A percentile compares a stretch with the other conserved stretches of the same genome.
Evolutionary conservation across 2,329 filamentous ascomycete species (phyloP).

Genomic region (Cylindrodendrum hubeiense): DNA sequence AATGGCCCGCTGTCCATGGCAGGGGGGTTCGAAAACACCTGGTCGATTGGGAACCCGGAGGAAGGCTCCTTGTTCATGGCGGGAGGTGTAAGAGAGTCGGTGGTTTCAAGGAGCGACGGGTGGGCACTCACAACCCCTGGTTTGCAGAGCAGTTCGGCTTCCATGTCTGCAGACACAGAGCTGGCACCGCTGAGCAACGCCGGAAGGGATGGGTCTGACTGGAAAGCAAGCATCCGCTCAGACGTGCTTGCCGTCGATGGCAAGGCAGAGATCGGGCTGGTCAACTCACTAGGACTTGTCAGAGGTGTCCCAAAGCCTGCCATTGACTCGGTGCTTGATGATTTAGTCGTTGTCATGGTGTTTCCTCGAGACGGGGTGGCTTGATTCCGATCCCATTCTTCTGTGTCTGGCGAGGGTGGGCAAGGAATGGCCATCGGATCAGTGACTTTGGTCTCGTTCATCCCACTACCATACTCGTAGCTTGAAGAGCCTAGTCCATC

Average conservation of each 20-base stretch:
- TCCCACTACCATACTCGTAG: no score
- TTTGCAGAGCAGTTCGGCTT: conserved; percentile 68
- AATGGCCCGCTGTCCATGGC: conserved; percentile 50
- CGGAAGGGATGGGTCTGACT: conserved; percentile 74
- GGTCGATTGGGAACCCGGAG: conserved; percentile 61
- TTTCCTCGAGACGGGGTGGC: conserved; percentile 53
- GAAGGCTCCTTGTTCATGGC: conserved; percentile 61
- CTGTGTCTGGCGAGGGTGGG: conserved; percentile 61
- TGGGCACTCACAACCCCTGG: conserved; percentile 59
- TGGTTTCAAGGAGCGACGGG: conserved; percentile 62
- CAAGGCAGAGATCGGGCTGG: conserved; percentile 61
- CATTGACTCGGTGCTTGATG: conserved; percentile 65
- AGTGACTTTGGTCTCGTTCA: no score
- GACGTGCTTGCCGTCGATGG: conserved; percentile 55
- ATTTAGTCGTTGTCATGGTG: conserved; percentile 60
- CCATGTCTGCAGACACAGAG: conserved; percentile 72
- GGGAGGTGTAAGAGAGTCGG: conserved; percentile 67
- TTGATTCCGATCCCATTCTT: conserved; percentile 48
- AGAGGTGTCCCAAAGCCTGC: conserved; percentile 62
- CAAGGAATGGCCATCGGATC: conserved; percentile 51
- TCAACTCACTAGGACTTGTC: conserved; percentile 66
- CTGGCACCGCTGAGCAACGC: conserved; percentile 73
- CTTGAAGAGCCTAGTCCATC: conserved; percentile 18
- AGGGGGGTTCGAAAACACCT: conserved; percentile 49
- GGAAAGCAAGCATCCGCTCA: conserved; percentile 65